Base-by-base conservation (phyloP, 768 basidiomycete species). In the Thelephora ganbajun region DNA sequence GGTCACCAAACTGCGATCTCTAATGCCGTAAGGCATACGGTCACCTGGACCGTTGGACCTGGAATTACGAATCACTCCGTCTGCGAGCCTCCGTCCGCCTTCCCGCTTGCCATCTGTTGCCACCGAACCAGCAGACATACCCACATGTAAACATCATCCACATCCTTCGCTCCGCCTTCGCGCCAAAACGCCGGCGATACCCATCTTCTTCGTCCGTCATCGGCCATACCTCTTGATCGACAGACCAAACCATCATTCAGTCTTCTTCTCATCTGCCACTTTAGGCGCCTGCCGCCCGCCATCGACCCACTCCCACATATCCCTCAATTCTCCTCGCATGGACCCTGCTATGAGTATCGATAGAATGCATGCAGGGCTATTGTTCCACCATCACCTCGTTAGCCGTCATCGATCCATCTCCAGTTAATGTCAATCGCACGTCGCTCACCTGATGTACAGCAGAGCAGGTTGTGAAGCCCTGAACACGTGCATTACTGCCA, bases 381-480 rank as follows among this genome's bases (percentile, higher is more conserved):
- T 47, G 45, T 51, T 42, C 35, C 48, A 45, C 11, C 44, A 42
- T 34, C 4, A 19, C n/a, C 23, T 35, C 39, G 46, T 19, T 19
- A 35, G 4, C 9, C 26, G 9, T 30, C 26, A 41, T n/a, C n/a
- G n/a, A n/a, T n/a, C n/a, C n/a, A n/a, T 36, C 6, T 18, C 14
- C 26, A 26, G 26, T n/a, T 14, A 3, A 20, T n/a, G 2, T 33
- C 4, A 9, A n/a, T 22, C 9, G 19, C 16, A 14, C 33, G 34
- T 18, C 35, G 48, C 75, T 57, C 55, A 84, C 85, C 83, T 85
- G 52, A 99, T 73, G 64, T 97, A 99, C 41, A 99, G 67, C 47
- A 99, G 65, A 1, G 94, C 94, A 1, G 94, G 94, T 56, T 99
- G 94, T 2, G 87, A 90, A 6, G 70, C 71, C 30, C 70, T 68